Evolutionary conservation across 768 basidiomycete genomes (phyloP).

Genomic region (Macrolepiota dolichaula): DNA sequence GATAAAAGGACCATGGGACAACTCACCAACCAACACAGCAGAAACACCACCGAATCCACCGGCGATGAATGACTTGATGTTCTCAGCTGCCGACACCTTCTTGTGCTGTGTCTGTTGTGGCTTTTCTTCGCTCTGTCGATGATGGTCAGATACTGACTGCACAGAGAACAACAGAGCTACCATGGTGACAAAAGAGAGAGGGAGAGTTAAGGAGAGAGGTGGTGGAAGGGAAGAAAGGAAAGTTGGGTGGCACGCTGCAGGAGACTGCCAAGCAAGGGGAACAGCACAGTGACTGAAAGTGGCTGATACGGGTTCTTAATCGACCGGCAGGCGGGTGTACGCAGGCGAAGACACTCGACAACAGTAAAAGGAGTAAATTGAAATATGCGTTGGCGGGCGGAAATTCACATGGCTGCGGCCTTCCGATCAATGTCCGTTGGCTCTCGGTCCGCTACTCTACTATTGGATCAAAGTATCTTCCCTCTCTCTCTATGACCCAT

Average conservation of each 20-base stretch:
- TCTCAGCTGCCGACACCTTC: slow-evolving; percentile 39
- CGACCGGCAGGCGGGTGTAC: background rate
- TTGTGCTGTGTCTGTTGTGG: slow-evolving; percentile 27
- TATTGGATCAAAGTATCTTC: background rate
- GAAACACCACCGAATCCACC: slow-evolving; percentile 91
- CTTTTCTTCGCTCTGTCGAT: slow-evolving; percentile 32
- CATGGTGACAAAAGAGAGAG: slow-evolving; percentile 12
- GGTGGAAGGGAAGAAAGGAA: background rate
- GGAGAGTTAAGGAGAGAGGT: background rate
- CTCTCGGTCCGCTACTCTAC: background rate
- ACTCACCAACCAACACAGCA: slow-evolving; percentile 87
- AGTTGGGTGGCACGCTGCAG: too few species aligned
- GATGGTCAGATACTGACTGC: background rate
- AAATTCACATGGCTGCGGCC: slow-evolving; percentile 2
- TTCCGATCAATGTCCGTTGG: slow-evolving; percentile 6
- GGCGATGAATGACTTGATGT: slow-evolving; percentile 82
- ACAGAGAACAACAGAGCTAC: slow-evolving; percentile 8
- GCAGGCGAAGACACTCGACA: background rate
- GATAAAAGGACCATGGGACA: background rate
- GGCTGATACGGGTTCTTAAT: background rate
- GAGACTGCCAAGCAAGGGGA: too few species aligned
- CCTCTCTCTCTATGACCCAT: too few species aligned
- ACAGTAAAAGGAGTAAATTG: background rate
- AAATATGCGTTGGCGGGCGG: background rate
- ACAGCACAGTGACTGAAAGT: background rate